These are phyloP conservation scores for Boletellus deceptivus DNA, from an alignment of 1,284 basidiomycete species.

Conservation along the genomic window DNA sequence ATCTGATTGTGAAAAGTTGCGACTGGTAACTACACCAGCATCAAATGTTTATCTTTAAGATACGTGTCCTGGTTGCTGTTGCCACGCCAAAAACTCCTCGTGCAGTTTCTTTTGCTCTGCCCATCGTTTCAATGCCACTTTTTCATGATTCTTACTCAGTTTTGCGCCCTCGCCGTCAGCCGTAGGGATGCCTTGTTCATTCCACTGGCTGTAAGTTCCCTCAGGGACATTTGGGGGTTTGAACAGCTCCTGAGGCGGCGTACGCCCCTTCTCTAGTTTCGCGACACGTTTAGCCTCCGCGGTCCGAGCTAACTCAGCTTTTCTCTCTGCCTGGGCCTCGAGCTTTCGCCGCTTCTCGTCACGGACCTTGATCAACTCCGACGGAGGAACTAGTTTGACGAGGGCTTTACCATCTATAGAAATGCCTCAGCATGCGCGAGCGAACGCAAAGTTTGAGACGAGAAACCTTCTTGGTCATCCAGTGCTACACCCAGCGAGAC, in stretches of 20 bases:
- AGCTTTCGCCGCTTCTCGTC: conserved; percentile 85
- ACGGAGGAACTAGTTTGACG: conserved; percentile 88
- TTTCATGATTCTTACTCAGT: conserved; percentile 78
- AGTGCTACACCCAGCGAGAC: conserved; percentile 93
- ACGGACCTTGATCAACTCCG: conserved; percentile 77
- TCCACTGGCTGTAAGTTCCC: conserved; percentile 76
- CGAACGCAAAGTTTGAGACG: not conserved
- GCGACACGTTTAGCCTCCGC: conserved; percentile 79
- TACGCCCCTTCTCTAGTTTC: conserved; percentile 82
- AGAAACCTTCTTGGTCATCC: conserved; percentile 89
- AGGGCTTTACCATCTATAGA: conserved; percentile 85
- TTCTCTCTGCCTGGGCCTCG: conserved; percentile 81
- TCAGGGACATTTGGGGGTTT: conserved; percentile 74
- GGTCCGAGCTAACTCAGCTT: conserved; percentile 70
- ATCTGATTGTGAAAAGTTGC: conserved; percentile 55
- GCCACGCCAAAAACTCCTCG: conserved; percentile 69
- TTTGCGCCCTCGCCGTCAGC: conserved; percentile 84
- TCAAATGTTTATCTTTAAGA: conserved; percentile 8
- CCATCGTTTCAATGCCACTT: conserved; percentile 82
- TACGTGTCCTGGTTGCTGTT: conserved; percentile 35
- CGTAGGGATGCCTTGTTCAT: conserved; percentile 82
- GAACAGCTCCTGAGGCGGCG: conserved; percentile 80
- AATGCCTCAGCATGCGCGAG: not conserved
- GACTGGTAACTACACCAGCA: conserved; percentile 46
- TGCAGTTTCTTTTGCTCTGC: conserved; percentile 77